Base-by-base conservation (phyloP, 768 basidiomycete species). In the Pisolithus sp. region DNA sequence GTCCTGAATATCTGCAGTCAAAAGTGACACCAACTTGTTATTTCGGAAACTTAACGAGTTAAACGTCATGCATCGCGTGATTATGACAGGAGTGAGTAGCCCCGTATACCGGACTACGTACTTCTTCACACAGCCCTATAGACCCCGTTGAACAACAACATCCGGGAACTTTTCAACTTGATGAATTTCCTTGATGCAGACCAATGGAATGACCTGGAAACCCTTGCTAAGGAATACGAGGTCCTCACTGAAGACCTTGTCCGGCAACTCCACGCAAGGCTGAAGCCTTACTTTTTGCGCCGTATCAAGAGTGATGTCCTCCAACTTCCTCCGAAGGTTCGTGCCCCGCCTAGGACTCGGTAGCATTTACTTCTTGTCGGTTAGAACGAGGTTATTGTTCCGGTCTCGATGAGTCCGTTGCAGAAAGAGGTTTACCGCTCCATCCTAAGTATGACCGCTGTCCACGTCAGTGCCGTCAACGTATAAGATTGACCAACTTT, bases 111-210 rank as follows among this genome's bases (percentile, higher is more conserved):
- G 23, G 34, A 37, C 12, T 18, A 9, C 17, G 36, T 34, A 24
- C 21, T 26, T 43, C 28, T 36, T 50, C 6, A 6, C 49, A 20
- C 31, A 37, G 39, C 37, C 37, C 36, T 18, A 53, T n/a, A 92
- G 79, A 98, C 96, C 0, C 95, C 95, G 0, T 68, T 98, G 52
- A 98, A 98, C 68, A 98, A 98, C 73, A 98, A 97, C 63, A 86
- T 99, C 21, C 79, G 91, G 44, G 96, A 99, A 69, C 70, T 99
- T 23, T 95, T 98, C 75, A 98, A 94, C 66, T 76, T 99, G 40
- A 93, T 99, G 84, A 90, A 93, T 65, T 98, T 98, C 73, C 78
- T 98, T 17, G 90, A 93, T 63, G 81, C 87, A 5, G 57, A 68
- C 12, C 74, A 86, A 55, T 91, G 90, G 90, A 64, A 69, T 5